Percentiles rank a stretch among this genome's conserved stretches.
Conservation (phyloP, 148 eudicot genomes). For the Selenicereus undatus region DNA sequence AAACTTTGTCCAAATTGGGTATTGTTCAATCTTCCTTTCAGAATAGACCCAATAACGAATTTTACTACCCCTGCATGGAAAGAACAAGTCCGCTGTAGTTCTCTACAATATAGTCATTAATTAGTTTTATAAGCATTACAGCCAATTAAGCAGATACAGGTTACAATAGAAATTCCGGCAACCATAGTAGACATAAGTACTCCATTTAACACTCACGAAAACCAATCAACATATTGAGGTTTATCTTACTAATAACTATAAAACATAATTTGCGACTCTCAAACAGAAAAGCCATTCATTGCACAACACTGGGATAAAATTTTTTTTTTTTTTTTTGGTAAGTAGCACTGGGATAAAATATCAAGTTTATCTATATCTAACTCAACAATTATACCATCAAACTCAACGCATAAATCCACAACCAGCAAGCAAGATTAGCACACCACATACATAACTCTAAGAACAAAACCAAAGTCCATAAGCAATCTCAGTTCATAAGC, state of each 20-base stretch:
- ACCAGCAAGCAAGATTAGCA: neutral
- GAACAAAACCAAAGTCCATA: neutral
- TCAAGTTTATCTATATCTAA: too few relatives aligned
- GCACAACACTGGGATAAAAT: too few relatives aligned
- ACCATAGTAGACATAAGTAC: neutral
- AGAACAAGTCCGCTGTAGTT: neutral
- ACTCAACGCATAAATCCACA: neutral
- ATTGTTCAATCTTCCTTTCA: neutral
- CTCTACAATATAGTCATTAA: neutral
- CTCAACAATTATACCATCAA: neutral
- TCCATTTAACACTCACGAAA: neutral
- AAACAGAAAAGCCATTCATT: too few relatives aligned
- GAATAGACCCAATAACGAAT: neutral
- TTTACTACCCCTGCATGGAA: neutral
- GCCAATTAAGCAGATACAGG: neutral
- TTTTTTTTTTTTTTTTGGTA: too few relatives aligned
- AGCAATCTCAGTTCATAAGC: neutral
- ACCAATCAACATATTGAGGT: neutral
- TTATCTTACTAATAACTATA: neutral
- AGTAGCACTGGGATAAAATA: too few relatives aligned
- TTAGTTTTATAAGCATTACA: neutral
- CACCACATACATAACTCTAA: neutral
- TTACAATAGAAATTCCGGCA: too few relatives aligned
- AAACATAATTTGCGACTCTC: too few relatives aligned
- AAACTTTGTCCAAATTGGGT: neutral